Percentiles rank a stretch among this genome's conserved stretches.
These are phyloP conservation scores for Starmerella davenportii DNA, from an alignment of 805 yeast genomes.

Conservation along the genomic window DNA sequence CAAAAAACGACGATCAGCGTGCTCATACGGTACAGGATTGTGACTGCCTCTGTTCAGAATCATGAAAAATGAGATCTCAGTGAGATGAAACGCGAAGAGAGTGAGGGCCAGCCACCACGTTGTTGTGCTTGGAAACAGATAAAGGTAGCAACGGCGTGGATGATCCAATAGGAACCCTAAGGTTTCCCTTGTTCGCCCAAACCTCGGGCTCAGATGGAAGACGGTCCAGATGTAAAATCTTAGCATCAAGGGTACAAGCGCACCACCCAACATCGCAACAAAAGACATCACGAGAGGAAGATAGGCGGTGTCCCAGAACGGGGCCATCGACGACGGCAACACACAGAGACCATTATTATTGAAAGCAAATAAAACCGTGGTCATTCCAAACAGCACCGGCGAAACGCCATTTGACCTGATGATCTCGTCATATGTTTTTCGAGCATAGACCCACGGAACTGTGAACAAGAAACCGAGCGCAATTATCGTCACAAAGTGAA, in stretches of 20 bases:
- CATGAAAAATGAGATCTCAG: conserved; percentile 66
- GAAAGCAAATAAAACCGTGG: conserved; percentile 62
- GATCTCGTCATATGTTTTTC: conserved; percentile 12
- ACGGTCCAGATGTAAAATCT: conserved; percentile 69
- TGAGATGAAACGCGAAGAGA: conserved; percentile 48
- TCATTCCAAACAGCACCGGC: conserved; percentile 88
- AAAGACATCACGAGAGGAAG: conserved; percentile 44
- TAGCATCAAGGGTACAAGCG: conserved; percentile 77
- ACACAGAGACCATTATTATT: conserved; percentile 73
- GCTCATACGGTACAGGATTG: conserved; percentile 32
- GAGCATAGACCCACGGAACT: conserved; percentile 31
- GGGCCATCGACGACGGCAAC: conserved; percentile 61
- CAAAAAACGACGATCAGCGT: conserved; percentile 51
- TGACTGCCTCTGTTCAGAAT: conserved; percentile 41
- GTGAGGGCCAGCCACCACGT: conserved; percentile 83
- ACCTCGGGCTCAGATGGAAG: conserved; percentile 46
- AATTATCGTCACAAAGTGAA: conserved; percentile 57
- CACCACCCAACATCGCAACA: conserved; percentile 78
- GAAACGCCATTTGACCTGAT: conserved; percentile 42
- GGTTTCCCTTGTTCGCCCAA: conserved; percentile 37
- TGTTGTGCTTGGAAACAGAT: conserved; percentile 78
- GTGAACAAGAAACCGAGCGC: conserved; percentile 34
- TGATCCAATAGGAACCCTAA: conserved; percentile 77
- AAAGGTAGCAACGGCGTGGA: conserved; percentile 91
- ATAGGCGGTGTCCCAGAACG: conserved; percentile 48